Conservation (phyloP, 2,329 filamentous ascomycete genomes). For the Hyphodiscus sp. region DNA sequence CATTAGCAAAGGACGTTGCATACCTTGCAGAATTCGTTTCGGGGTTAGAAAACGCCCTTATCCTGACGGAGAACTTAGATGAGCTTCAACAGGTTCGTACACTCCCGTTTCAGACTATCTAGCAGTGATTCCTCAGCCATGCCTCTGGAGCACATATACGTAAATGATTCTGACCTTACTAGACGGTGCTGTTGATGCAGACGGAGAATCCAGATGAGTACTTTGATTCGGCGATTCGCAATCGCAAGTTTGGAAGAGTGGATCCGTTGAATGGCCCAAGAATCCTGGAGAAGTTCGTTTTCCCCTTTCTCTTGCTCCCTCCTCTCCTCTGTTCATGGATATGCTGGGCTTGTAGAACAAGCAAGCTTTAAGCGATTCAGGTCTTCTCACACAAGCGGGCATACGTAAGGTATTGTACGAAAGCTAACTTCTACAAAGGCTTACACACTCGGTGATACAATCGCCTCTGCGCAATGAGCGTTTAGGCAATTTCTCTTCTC, state of each 20-base stretch:
- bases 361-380: no score
- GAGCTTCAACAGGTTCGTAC: slow-evolving; percentile 60
- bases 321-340: no score
- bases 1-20: slow-evolving; percentile 74
- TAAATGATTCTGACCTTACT: no score
- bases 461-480: slow-evolving; percentile 54
- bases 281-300: slow-evolving; percentile 77
- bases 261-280: slow-evolving; percentile 84
- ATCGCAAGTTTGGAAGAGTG: slow-evolving; percentile 90
- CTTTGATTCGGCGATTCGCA: slow-evolving; percentile 82
- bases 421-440: slow-evolving; percentile 35
- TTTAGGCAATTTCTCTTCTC: slow-evolving; percentile 65
- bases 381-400: no score
- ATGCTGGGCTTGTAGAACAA: no score
- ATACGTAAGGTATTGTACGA: no score
- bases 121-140: no score
- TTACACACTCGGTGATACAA: slow-evolving; percentile 57
- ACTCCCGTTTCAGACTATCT: no score
- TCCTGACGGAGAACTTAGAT: slow-evolving; percentile 81
- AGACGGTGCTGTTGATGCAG: slow-evolving; percentile 84
- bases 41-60: slow-evolving; percentile 74
- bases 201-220: slow-evolving; percentile 93
- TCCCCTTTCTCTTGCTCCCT: not conserved
- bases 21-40: slow-evolving; percentile 84
- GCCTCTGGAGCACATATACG: no score